Percentiles rank a stretch among this genome's conserved stretches.
phyloP scores from a whole-genome alignment of 495 filamentous ascomycete genomes.

The Neurospora pannonica region DNA sequence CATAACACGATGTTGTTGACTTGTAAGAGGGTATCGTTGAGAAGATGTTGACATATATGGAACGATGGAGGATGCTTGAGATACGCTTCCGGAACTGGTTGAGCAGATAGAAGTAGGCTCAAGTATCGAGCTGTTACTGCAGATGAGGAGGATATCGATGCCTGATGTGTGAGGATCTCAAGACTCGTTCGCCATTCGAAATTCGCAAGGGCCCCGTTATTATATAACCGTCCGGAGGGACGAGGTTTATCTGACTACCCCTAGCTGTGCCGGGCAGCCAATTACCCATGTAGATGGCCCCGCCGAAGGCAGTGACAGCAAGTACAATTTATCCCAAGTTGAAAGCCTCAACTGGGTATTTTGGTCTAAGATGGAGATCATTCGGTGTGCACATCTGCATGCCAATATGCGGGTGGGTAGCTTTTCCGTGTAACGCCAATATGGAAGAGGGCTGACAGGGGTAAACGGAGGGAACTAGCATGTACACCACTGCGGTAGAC shows the following conservation, averaged over 20 bases:
- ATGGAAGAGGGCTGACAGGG: background rate
- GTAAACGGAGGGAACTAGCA: background rate
- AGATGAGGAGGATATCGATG: background rate
- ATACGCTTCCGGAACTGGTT: background rate
- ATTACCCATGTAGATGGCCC: background rate
- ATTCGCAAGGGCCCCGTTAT: background rate
- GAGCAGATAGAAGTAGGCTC: background rate
- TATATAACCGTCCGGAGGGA: background rate
- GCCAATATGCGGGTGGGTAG: background rate
- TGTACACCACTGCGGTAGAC: background rate
- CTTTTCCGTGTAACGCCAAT: background rate
- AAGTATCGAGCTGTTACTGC: background rate
- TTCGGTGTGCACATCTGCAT: background rate
- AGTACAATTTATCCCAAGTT: background rate
- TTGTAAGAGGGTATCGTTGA: background rate
- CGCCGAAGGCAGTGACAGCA: background rate
- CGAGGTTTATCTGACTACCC: background rate
- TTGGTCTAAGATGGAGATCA: background rate
- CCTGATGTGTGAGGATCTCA: background rate
- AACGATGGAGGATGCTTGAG: background rate
- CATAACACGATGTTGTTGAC: conserved; percentile 12
- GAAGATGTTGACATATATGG: background rate
- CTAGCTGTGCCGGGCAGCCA: background rate
- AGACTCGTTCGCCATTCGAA: background rate
- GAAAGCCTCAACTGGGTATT: background rate